Evolutionary conservation across 768 basidiomycete species (phyloP).

Genomic region (Boletus sensibilis): DNA sequence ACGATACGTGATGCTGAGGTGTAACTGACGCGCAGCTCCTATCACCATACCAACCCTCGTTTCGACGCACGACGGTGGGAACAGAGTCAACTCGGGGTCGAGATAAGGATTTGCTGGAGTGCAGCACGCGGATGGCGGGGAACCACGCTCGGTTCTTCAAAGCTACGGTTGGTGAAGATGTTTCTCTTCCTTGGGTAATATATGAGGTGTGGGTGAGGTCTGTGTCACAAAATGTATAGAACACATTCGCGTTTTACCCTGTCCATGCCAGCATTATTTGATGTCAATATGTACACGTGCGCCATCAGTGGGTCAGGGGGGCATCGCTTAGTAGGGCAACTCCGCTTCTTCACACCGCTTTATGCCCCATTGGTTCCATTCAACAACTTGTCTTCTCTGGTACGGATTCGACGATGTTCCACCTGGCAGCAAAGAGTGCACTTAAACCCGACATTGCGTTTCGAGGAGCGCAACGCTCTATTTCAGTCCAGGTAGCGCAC

Average conservation of each 20-base stretch:
- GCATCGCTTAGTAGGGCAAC: slow-evolving; percentile 4
- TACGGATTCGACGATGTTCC: slow-evolving; percentile 22
- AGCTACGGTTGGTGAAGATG: slow-evolving; percentile 25
- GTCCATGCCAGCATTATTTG: not conserved
- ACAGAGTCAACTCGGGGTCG: not conserved
- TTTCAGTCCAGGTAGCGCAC: slow-evolving; percentile 61
- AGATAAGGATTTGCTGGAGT: slow-evolving; percentile 23
- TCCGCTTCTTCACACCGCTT: slow-evolving; percentile 21
- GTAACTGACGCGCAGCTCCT: slow-evolving; percentile 8
- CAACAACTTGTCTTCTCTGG: slow-evolving; percentile 2
- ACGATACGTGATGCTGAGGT: not conserved
- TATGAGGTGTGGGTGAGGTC: slow-evolving; percentile 42
- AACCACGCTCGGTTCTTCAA: slow-evolving; percentile 31
- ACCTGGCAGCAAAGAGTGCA: slow-evolving; percentile 16
- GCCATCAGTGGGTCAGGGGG: not conserved
- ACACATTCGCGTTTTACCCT: not conserved
- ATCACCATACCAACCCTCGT: slow-evolving; percentile 14
- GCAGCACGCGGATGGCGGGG: slow-evolving; percentile 22
- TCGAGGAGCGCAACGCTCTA: slow-evolving; percentile 41
- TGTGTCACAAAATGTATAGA: slow-evolving; percentile 10
- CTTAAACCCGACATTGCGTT: slow-evolving; percentile 14
- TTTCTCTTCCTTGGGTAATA: slow-evolving; percentile 36
- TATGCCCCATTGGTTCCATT: slow-evolving; percentile 6
- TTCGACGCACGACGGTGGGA: slow-evolving; percentile 4
- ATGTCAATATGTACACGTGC: not conserved